Base-by-base conservation (phyloP, 2,329 filamentous ascomycete species). In the Trichophaea hybrida region DNA sequence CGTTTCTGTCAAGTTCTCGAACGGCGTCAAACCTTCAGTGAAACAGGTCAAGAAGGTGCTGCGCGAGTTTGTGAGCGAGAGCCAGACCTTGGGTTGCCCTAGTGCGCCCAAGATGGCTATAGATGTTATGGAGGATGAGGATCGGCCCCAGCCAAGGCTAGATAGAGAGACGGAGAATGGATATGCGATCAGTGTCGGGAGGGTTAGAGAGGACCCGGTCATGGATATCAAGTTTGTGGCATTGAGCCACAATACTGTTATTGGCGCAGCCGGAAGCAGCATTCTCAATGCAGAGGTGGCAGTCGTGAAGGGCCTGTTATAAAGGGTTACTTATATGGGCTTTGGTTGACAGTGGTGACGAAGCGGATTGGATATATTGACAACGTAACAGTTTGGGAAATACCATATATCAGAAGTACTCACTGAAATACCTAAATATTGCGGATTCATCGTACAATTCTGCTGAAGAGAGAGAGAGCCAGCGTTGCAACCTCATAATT, bases 191-290 rank as follows among this genome's bases (percentile, higher is more conserved):
- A 93, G 86, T 68, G 90, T 97, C 17, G 91, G 91, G 6, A 80
- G 91, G 32, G 80, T 96, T 33, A 77, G 93, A 51, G 84, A 91
- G 72, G 90, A 95, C 68, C 88, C 87, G 17, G 85, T 95, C 66
- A 96, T 96, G 69, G 93, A 97, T 71, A 80, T 97, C 71, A 90
- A 94, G 72, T 97, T 97, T 73, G 90, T 93, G 63, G 88, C 89
- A 31, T 76, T 97, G 67, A 95, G 88, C 70, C 93, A 97, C 70
- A 87, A 87, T 70, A 86, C 91, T 63, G 86, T 98, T 59, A 91
- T 98, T 71, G 91, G 91, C 66, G 93, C 93, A 35, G 90, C 91
- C n/a, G 93, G 93, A 8, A 94, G 88, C 1, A 94, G 88, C 35
- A 95, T 97, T 73, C 74, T 97, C 68, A 97, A 97, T 69, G 89